These are phyloP conservation scores for Globisporangium radiosum DNA, from an alignment of 352 stramenopile genomes.

Conservation along the genomic window DNA sequence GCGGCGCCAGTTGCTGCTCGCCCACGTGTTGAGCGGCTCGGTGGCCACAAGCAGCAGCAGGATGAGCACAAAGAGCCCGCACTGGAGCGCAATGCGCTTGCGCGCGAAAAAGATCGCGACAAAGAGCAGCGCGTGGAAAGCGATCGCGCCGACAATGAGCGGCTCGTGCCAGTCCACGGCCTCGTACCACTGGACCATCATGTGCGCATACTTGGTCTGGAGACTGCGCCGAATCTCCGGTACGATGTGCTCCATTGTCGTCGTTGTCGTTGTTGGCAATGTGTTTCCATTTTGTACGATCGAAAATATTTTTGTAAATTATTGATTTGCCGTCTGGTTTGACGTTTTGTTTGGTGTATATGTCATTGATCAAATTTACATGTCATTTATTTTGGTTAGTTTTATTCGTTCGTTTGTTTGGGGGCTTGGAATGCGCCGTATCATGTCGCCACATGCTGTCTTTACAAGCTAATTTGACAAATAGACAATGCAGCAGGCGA, in stretches of 20 bases:
- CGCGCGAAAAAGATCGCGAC: constrained; percentile 43
- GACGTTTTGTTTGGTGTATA: too few relatives aligned
- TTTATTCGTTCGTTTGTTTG: too few relatives aligned
- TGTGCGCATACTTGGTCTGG: constrained; percentile 58
- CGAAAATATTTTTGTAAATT: too few relatives aligned
- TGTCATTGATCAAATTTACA: too few relatives aligned
- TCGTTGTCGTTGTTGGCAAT: too few relatives aligned
- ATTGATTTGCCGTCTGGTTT: too few relatives aligned
- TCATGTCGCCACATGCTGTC: too few relatives aligned
- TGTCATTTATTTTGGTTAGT: too few relatives aligned
- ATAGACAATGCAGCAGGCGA: too few relatives aligned
- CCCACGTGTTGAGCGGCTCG: constrained; percentile 65
- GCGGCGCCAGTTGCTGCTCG: constrained; percentile 42
- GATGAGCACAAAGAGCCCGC: constrained; percentile 60
- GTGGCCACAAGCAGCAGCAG: constrained; percentile 45
- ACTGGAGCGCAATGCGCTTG: constrained; percentile 48
- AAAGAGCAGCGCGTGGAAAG: constrained; percentile 52
- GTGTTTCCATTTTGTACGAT: too few relatives aligned
- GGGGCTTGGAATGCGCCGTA: too few relatives aligned
- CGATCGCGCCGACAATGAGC: constrained; percentile 51
- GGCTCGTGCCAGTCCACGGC: constrained; percentile 76
- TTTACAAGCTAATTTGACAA: too few relatives aligned
- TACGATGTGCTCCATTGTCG: constrained; percentile 49
- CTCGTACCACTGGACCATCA: constrained; percentile 82
- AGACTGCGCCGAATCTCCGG: constrained; percentile 62